These are phyloP conservation scores for Candida maris DNA, from an alignment of 805 yeast genomes.

Conservation along the genomic window DNA sequence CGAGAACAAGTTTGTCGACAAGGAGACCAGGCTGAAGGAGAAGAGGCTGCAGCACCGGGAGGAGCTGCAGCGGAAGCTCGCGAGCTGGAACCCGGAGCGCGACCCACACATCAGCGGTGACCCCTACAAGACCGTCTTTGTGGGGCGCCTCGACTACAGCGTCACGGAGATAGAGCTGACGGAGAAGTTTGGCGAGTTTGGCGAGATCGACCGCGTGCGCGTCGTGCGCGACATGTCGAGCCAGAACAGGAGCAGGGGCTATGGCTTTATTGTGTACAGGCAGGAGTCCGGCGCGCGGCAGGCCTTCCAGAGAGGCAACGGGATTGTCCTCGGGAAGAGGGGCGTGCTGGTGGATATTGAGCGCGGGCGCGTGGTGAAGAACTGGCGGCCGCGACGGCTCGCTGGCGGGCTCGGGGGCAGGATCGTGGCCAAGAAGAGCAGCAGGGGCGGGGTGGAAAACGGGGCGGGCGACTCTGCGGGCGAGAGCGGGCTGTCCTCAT, in stretches of 20 bases:
- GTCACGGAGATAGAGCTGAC: conserved; percentile 67
- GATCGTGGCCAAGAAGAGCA: conserved; percentile 9
- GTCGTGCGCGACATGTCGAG: conserved; percentile 49
- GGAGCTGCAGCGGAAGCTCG: conserved; percentile 34
- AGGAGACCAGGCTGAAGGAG: conserved; percentile 25
- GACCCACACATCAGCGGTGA: conserved; percentile 64
- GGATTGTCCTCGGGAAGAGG: conserved; percentile 47
- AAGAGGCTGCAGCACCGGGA: conserved; percentile 20
- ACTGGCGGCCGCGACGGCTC: conserved; percentile 69
- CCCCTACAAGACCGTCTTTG: conserved; percentile 75
- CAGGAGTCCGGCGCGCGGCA: conserved; percentile 54
- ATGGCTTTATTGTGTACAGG: conserved; percentile 76
- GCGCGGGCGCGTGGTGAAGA: conserved; percentile 59
- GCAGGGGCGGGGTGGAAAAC: neutral
- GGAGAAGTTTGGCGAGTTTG: conserved; percentile 58
- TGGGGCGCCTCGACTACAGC: conserved; percentile 65
- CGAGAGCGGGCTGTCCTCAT: no score
- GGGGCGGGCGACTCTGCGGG: neutral
- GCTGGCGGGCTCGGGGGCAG: conserved; percentile 94
- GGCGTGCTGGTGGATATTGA: conserved; percentile 67
- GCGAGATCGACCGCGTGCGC: conserved; percentile 61
- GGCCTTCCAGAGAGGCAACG: conserved; percentile 61
- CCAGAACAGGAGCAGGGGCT: conserved; percentile 61
- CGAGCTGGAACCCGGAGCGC: conserved; percentile 50
- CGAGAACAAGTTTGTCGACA: conserved; percentile 16